A percentile compares a stretch with the other conserved stretches of the same genome.
Conservation (phyloP, 768 basidiomycete genomes). For the Mycena kentingensis region DNA sequence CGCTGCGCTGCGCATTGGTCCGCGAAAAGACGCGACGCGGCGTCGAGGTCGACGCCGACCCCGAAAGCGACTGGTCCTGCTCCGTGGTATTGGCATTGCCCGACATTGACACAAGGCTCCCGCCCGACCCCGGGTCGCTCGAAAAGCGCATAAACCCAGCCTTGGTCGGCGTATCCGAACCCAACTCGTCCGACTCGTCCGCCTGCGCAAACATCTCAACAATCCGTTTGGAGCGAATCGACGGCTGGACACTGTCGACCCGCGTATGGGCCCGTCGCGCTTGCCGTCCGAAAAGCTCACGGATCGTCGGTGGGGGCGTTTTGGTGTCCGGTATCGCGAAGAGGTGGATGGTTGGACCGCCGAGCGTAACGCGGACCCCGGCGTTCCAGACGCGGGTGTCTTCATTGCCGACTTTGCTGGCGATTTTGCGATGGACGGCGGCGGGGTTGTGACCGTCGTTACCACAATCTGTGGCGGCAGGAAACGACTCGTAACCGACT, state of each 20-base stretch:
- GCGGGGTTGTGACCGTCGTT: constrained; percentile 14
- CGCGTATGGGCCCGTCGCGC: constrained; percentile 83
- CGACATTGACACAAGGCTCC: constrained; percentile 19
- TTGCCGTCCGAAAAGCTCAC: constrained; percentile 98
- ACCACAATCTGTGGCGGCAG: constrained; percentile 20
- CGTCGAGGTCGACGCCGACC: constrained; percentile 24
- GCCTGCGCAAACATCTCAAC: constrained; percentile 78
- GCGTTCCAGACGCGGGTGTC: constrained; percentile 49
- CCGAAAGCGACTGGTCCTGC: constrained; percentile 1
- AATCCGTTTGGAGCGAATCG: constrained; percentile 78
- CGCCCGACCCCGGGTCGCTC: background rate
- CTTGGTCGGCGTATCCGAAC: constrained; percentile 20
- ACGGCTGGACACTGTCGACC: constrained; percentile 49
- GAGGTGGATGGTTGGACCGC: constrained; percentile 28
- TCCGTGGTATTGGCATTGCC: constrained; percentile 22
- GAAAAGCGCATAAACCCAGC: background rate
- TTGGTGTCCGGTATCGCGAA: constrained; percentile 55
- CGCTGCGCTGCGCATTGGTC: constrained; percentile 42
- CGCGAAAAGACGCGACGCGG: constrained; percentile 48
- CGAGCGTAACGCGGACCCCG: constrained; percentile 58
- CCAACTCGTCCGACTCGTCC: constrained; percentile 38
- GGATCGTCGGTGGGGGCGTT: constrained; percentile 66
- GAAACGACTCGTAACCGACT: constrained; percentile 19
- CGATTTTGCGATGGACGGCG: constrained; percentile 10
- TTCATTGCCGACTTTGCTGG: constrained; percentile 34